Evolutionary conservation across 2,329 filamentous ascomycete species (phyloP).

Genomic region (Escovopsis weberi): DNA sequence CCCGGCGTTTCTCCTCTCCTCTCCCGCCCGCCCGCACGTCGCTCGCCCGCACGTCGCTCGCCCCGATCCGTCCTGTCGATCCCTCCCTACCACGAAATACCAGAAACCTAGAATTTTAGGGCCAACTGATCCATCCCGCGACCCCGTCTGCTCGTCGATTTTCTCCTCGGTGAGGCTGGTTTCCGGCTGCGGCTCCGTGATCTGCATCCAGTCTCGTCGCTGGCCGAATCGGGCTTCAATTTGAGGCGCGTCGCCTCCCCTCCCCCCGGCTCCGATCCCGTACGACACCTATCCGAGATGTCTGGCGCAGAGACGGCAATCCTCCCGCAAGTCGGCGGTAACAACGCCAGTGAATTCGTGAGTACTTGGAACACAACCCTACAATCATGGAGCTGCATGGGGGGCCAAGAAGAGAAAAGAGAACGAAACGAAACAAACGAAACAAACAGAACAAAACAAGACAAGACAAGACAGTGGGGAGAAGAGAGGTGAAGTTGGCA

Average conservation of each 20-base stretch:
- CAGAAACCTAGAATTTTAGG: no score
- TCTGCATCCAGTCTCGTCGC: neutral
- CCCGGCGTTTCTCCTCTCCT: neutral
- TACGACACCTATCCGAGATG: slow-evolving; percentile 11
- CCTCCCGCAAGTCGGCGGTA: slow-evolving; percentile 36
- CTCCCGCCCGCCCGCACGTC: no score
- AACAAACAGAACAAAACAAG: no score
- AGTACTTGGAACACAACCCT: slow-evolving; percentile 24
- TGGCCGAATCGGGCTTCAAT: slow-evolving; percentile 4
- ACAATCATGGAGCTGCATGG: neutral
- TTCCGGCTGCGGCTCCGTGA: slow-evolving; percentile 1
- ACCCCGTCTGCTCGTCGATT: no score
- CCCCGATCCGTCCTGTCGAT: no score
- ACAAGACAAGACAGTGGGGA: no score
- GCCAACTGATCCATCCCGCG: no score
- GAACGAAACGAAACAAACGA: no score
- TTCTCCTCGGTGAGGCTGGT: neutral
- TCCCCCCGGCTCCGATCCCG: neutral
- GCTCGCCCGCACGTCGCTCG: no score
- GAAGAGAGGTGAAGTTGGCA: no score
- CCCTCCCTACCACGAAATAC: no score
- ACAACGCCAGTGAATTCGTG: slow-evolving; percentile 93
- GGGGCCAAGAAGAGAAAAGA: neutral
- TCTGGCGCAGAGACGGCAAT: slow-evolving; percentile 19
- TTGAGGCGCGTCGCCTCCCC: slow-evolving; percentile 4